Percentiles rank a stretch among this genome's conserved stretches.
Evolutionary conservation across 2,329 filamentous ascomycete genomes (phyloP).

Genomic region (Lecanoromycetidae sp.): DNA sequence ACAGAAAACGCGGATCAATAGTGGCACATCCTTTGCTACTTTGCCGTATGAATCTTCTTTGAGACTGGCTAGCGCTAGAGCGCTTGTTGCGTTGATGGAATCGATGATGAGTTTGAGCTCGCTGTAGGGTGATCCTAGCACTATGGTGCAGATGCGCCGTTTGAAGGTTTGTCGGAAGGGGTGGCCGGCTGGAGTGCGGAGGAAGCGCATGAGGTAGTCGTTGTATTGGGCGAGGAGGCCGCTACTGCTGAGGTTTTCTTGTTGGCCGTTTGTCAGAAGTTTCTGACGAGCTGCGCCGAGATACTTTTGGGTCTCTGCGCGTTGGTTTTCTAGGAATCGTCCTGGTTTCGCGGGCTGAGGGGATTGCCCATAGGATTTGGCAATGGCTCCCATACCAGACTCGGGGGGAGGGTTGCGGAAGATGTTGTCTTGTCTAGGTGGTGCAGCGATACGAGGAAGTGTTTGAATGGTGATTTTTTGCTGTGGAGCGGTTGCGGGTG

Average conservation of each 20-base stretch:
- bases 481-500: conserved; percentile 32
- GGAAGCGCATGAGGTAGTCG: conserved; percentile 36
- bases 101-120: conserved; percentile 57
- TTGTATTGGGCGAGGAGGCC: conserved; percentile 31
- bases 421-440: conserved; percentile 38
- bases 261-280: conserved; percentile 14
- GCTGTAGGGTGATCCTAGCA: conserved; percentile 63
- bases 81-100: conserved; percentile 56
- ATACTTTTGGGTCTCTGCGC: conserved; percentile 26
- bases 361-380: conserved; percentile 35
- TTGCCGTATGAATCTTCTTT: conserved; percentile 73
- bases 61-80: conserved; percentile 60
- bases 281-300: conserved; percentile 23
- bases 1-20: conserved; percentile 62
- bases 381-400: conserved; percentile 33
- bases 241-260: conserved; percentile 16
- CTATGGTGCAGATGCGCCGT: conserved; percentile 50
- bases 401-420: conserved; percentile 32
- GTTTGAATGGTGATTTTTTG: conserved; percentile 30
- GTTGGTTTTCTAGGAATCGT: conserved; percentile 22
- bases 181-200: conserved; percentile 46
- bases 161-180: conserved; percentile 61
- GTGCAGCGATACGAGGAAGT: conserved; percentile 39
- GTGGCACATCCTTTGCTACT: conserved; percentile 69
- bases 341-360: conserved; percentile 30